phyloP scores from a whole-genome alignment of 768 basidiomycete genomes.

The Cubamyces sp. region DNA sequence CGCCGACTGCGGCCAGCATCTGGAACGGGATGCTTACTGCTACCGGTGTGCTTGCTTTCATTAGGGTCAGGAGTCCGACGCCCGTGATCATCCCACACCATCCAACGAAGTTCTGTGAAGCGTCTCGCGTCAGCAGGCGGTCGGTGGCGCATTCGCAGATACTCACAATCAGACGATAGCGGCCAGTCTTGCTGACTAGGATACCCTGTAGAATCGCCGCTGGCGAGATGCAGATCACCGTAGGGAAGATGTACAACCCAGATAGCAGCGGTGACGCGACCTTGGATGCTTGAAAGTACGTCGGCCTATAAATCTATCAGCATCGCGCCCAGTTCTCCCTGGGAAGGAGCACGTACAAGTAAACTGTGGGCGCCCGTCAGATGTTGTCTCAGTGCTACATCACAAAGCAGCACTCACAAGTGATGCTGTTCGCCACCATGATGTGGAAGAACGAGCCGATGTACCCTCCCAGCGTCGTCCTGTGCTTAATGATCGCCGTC shows the following conservation, averaged over 20 bases:
- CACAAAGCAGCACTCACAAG: constrained; percentile 22
- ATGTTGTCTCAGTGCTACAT: not conserved
- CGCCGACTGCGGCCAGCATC: constrained; percentile 34
- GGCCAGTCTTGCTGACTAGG: constrained; percentile 33
- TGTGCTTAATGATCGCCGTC: constrained; percentile 12
- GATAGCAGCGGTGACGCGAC: constrained; percentile 41
- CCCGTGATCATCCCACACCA: constrained; percentile 44
- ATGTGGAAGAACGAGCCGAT: constrained; percentile 39
- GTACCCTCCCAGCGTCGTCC: constrained; percentile 31
- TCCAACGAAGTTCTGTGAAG: constrained; percentile 39
- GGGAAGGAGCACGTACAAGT: constrained; percentile 29
- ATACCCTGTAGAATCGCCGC: constrained; percentile 42
- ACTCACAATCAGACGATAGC: constrained; percentile 40
- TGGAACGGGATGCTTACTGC: constrained; percentile 29
- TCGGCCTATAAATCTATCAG: constrained; percentile 30
- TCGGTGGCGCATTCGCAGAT: constrained; percentile 28
- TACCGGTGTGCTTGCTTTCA: constrained; percentile 29
- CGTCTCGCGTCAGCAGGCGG: constrained; percentile 34
- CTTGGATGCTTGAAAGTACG: constrained; percentile 51
- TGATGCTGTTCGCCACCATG: constrained; percentile 29
- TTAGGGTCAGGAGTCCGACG: constrained; percentile 40
- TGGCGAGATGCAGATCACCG: constrained; percentile 43
- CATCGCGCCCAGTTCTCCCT: too few relatives aligned
- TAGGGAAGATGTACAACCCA: constrained; percentile 42
- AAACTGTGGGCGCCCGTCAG: constrained; percentile 31